phyloP scores from a whole-genome alignment of 805 yeast species.

The Hanseniaspora jakobsenii region DNA sequence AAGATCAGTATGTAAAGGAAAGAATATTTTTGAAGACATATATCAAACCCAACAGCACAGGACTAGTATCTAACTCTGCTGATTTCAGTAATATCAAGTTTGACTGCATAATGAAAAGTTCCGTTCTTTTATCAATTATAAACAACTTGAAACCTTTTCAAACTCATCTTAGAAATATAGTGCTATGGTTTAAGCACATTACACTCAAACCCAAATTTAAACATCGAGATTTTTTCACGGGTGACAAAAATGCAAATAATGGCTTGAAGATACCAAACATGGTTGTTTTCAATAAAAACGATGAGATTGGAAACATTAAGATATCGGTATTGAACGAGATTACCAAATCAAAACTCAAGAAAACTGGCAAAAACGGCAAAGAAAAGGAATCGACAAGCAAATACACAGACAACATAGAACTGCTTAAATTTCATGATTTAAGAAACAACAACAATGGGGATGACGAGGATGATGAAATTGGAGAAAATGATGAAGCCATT shows the following conservation, averaged over 20 bases:
- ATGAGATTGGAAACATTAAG: slow-evolving; percentile 14
- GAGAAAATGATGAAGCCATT: slow-evolving; percentile 1
- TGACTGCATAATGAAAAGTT: slow-evolving; percentile 13
- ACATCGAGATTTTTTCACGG: slow-evolving; percentile 12
- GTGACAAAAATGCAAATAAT: slow-evolving; percentile 1
- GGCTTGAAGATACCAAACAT: slow-evolving; percentile 9
- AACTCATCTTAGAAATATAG: slow-evolving; percentile 8
- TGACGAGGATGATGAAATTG: not conserved
- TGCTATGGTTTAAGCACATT: slow-evolving; percentile 13
- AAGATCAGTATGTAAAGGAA: slow-evolving; percentile 10
- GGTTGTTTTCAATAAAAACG: slow-evolving; percentile 11
- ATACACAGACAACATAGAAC: slow-evolving; percentile 10
- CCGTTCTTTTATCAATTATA: not conserved
- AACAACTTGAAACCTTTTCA: slow-evolving; percentile 14
- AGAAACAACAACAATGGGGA: too few species aligned
- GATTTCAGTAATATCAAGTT: slow-evolving; percentile 3
- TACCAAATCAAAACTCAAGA: slow-evolving; percentile 1
- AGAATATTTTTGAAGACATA: slow-evolving; percentile 8
- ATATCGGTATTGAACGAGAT: slow-evolving; percentile 11
- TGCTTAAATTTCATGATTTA: slow-evolving; percentile 3
- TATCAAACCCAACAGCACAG: not conserved
- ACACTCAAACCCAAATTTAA: slow-evolving; percentile 12
- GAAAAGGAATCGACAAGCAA: not conserved
- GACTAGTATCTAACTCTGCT: not conserved
- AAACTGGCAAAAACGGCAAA: slow-evolving; percentile 1